phyloP scores from a whole-genome alignment of 2,329 filamentous ascomycete species.

The Pseudocercospora crystallina region DNA sequence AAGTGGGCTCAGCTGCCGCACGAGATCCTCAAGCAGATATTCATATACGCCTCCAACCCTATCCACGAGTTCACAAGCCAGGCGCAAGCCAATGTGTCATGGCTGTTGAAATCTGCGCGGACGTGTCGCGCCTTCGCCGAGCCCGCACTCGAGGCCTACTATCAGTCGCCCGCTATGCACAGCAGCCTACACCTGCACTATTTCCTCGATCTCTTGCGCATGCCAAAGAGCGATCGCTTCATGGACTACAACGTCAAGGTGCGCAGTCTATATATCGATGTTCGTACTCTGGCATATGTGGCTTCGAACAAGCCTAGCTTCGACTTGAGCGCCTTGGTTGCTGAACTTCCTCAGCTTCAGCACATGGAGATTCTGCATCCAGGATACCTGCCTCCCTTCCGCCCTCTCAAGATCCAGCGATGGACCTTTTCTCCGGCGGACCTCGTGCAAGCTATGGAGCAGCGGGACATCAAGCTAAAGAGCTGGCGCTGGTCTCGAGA shows the following conservation, averaged over 20 bases:
- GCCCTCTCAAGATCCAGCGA: conserved; percentile 53
- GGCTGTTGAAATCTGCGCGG: conserved; percentile 35
- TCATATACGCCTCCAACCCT: conserved; percentile 34
- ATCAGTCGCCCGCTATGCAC: conserved; percentile 32
- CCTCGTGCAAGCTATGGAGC: conserved; percentile 64
- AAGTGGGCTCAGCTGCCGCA: conserved; percentile 37
- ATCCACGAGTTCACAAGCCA: conserved; percentile 23
- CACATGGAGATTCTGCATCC: conserved; percentile 72
- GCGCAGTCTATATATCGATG: conserved; percentile 67
- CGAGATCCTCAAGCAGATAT: conserved; percentile 36
- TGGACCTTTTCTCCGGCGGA: conserved; percentile 66
- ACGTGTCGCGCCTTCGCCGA: conserved; percentile 36
- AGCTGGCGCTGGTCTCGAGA: conserved; percentile 56
- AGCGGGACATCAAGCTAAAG: conserved; percentile 47
- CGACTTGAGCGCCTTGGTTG: conserved; percentile 60
- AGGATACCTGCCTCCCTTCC: conserved; percentile 66
- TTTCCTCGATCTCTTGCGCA: conserved; percentile 32
- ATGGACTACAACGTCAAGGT: conserved; percentile 71
- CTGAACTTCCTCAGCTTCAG: conserved; percentile 64
- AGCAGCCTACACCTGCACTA: conserved; percentile 33
- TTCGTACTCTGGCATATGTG: conserved; percentile 57
- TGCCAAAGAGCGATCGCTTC: conserved; percentile 27
- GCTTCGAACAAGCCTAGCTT: conserved; percentile 55
- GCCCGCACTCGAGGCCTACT: conserved; percentile 40
- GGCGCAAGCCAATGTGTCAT: conserved; percentile 29